Evolutionary conservation across 1,284 basidiomycete species (phyloP).

Genomic region (Rhodotorula sp.): DNA sequence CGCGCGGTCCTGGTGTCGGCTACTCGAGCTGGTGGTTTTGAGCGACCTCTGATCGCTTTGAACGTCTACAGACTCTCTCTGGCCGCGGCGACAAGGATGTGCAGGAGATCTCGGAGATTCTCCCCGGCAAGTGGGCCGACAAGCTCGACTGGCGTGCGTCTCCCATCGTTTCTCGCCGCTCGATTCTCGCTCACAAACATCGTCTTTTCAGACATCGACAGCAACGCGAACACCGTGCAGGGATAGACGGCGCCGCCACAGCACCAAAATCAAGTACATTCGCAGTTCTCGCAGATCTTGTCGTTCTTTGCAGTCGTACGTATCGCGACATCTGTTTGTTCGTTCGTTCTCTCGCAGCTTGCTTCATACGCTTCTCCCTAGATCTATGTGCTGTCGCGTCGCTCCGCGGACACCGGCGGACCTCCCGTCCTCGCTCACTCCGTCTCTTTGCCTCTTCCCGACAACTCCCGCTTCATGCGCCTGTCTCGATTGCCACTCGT

Average conservation of each 20-base stretch:
- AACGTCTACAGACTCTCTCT: slow-evolving; percentile 64
- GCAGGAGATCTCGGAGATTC: slow-evolving; percentile 46
- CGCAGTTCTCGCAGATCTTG: too few species aligned
- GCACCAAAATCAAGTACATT: neutral
- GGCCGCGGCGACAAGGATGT: slow-evolving; percentile 95
- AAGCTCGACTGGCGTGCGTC: slow-evolving; percentile 68
- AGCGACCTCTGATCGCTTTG: neutral
- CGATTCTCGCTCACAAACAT: neutral
- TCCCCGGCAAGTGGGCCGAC: slow-evolving; percentile 73
- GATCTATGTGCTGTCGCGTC: neutral
- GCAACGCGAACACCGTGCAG: slow-evolving; percentile 12
- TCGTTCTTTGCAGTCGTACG: neutral
- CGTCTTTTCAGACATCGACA: slow-evolving; percentile 34
- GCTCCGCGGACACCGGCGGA: neutral
- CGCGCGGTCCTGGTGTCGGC: too few species aligned
- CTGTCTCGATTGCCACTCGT: neutral
- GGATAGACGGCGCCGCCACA: neutral
- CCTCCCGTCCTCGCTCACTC: neutral
- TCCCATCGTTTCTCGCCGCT: neutral
- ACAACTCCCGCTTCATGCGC: neutral
- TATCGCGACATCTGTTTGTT: too few species aligned
- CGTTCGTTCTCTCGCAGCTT: too few species aligned
- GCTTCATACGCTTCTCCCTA: neutral
- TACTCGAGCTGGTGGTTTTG: too few species aligned
- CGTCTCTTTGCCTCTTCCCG: neutral